phyloP scores from a whole-genome alignment of 2,329 filamentous ascomycete genomes.

The Grosmannia penicillata region DNA sequence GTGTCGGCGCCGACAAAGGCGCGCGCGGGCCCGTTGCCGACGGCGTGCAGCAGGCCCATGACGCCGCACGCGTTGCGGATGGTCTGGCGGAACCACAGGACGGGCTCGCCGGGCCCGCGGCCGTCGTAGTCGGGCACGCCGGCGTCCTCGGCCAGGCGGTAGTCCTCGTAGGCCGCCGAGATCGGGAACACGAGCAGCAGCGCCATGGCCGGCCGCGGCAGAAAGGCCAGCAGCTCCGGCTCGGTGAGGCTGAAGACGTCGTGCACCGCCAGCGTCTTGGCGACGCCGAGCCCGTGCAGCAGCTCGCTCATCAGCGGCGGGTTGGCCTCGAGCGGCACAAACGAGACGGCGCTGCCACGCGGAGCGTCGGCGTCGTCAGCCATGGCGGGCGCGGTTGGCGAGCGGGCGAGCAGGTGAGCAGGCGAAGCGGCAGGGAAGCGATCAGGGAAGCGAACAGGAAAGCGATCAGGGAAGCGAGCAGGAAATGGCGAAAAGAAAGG shows the following conservation, averaged over 20 bases:
- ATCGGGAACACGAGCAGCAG: slow-evolving; percentile 88
- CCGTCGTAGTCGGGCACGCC: slow-evolving; percentile 48
- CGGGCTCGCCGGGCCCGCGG: slow-evolving; percentile 53
- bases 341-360: slow-evolving; percentile 19
- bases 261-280: slow-evolving; percentile 61
- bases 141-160: slow-evolving; percentile 60
- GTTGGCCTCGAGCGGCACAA: slow-evolving; percentile 56
- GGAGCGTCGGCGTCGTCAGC: not conserved
- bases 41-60: slow-evolving; percentile 74
- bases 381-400: not conserved
- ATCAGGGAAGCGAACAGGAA: no score
- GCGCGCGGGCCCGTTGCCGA: slow-evolving; percentile 60
- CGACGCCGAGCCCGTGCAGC: slow-evolving; percentile 70
- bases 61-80: slow-evolving; percentile 88
- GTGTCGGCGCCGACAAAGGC: slow-evolving; percentile 42
- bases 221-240: slow-evolving; percentile 66
- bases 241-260: slow-evolving; percentile 89
- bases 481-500: no score
- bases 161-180: slow-evolving; percentile 61
- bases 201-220: slow-evolving; percentile 77
- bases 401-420: no score
- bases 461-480: no score
- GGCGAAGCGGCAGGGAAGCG: no score
- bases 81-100: slow-evolving; percentile 90
- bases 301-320: slow-evolving; percentile 78